Evolutionary conservation across 2,329 filamentous ascomycete species (phyloP).

Genomic region (Bipolaris gigantea): DNA sequence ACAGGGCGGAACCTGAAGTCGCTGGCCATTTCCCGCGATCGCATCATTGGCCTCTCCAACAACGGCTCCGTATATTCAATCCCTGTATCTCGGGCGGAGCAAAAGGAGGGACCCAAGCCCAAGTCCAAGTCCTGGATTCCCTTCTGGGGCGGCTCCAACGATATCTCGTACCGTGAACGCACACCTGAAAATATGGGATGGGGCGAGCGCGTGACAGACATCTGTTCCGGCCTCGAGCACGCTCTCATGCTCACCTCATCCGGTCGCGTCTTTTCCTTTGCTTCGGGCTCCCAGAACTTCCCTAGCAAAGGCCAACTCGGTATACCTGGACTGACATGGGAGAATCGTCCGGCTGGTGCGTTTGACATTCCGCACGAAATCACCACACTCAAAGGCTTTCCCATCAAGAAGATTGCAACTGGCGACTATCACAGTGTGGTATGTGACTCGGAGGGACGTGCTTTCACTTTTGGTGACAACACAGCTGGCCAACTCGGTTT

Average conservation of each 20-base stretch:
- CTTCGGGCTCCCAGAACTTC: conserved; percentile 74
- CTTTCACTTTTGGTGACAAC: conserved; percentile 92
- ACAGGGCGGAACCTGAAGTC: conserved; percentile 79
- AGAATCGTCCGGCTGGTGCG: conserved; percentile 71
- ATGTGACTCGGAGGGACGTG: conserved; percentile 71
- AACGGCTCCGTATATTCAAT: conserved; percentile 82
- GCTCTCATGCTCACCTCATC: conserved; percentile 80
- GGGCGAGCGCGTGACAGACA: conserved; percentile 72
- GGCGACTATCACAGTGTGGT: conserved; percentile 87
- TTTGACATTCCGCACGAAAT: conserved; percentile 86
- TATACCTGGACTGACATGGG: conserved; percentile 79
- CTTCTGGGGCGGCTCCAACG: conserved; percentile 64
- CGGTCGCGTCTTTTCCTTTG: conserved; percentile 87
- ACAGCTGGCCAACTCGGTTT: conserved; percentile 88
- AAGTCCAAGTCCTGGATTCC: conserved; percentile 72
- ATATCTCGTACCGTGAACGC: conserved; percentile 73
- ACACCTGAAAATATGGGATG: conserved; percentile 65
- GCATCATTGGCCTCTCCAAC: conserved; percentile 76
- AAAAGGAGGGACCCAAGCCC: conserved; percentile 64
- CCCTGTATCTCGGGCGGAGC: conserved; percentile 73
- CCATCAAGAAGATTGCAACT: conserved; percentile 73
- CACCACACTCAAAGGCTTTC: conserved; percentile 67
- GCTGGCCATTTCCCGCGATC: conserved; percentile 76
- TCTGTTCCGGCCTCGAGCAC: conserved; percentile 82
- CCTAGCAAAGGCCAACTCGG: conserved; percentile 86